Evolutionary conservation across 129 eudicot species (phyloP).

Genomic region (Scalesia atractyloides): DNA sequence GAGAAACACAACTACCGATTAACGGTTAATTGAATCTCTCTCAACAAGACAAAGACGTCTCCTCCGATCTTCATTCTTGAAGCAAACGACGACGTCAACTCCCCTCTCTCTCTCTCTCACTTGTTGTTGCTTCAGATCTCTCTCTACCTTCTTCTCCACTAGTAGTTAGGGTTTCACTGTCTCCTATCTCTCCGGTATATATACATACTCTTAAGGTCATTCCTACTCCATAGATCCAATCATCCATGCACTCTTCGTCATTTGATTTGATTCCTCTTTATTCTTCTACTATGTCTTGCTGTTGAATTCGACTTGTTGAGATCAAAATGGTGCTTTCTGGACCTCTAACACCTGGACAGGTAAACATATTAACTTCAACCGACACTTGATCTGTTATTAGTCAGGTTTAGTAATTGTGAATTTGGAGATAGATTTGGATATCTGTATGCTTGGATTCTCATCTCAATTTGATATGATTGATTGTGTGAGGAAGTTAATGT

Average conservation of each 20-base stretch:
- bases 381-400: conserved; percentile 18
- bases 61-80: conserved; percentile 42
- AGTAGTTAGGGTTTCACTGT: conserved; percentile 42
- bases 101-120: conserved; percentile 18
- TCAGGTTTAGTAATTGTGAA: conserved; percentile 8
- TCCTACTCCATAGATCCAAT: not conserved
- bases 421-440: conserved; percentile 21
- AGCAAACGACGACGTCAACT: conserved; percentile 57
- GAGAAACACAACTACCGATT: conserved; percentile 20
- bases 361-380: conserved; percentile 14
- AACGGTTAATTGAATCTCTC: conserved; percentile 21
- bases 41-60: conserved; percentile 40
- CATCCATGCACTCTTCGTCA: conserved; percentile 20
- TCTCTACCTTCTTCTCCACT: conserved; percentile 15
- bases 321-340: conserved; percentile 65
- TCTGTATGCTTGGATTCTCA: conserved; percentile 12
- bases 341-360: conserved; percentile 84
- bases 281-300: conserved; percentile 8
- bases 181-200: conserved; percentile 2
- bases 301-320: conserved; percentile 14
- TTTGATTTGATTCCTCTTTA: conserved; percentile 31
- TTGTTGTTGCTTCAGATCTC: conserved; percentile 72
- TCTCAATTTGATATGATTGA: conserved; percentile 15
- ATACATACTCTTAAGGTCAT: not conserved
- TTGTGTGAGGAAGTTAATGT: conserved; percentile 4